Evolutionary conservation across 345 rosid species (phyloP).

Genomic region (Hibiscus trionum): DNA sequence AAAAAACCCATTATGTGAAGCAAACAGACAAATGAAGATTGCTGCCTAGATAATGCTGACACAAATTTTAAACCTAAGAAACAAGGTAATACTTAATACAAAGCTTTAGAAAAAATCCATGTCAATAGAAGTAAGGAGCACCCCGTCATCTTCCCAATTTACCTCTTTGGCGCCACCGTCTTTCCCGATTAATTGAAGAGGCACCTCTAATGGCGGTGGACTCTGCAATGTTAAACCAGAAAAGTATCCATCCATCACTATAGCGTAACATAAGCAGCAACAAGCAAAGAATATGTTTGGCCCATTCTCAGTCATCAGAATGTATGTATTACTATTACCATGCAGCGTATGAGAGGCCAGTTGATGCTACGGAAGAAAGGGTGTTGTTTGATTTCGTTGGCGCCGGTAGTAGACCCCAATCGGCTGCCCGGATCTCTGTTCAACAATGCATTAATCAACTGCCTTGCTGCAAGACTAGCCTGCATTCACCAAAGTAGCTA

Average conservation of each 20-base stretch:
- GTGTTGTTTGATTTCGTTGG: slow-evolving; percentile 80
- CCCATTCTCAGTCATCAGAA: too few relatives aligned
- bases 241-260: too few relatives aligned
- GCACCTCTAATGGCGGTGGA: slow-evolving; percentile 66
- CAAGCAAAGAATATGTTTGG: too few relatives aligned
- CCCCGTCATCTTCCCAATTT: slow-evolving; percentile 80
- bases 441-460: slow-evolving; percentile 62
- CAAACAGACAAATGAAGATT: too few relatives aligned
- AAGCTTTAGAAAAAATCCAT: slow-evolving; percentile 55
- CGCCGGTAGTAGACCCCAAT: slow-evolving; percentile 77
- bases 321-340: slow-evolving; percentile 33
- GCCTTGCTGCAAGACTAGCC: slow-evolving; percentile 79
- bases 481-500: slow-evolving; percentile 24
- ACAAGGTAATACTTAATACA: not conserved
- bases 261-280: too few relatives aligned
- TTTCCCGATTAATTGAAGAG: slow-evolving; percentile 42
- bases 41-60: too few relatives aligned
- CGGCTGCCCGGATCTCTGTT: slow-evolving; percentile 64
- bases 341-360: slow-evolving; percentile 93
- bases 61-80: too few relatives aligned
- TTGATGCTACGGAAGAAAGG: slow-evolving; percentile 81
- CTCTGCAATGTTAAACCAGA: slow-evolving; percentile 35
- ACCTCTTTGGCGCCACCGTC: slow-evolving; percentile 53
- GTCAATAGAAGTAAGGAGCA: slow-evolving; percentile 51
- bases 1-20: too few relatives aligned